Conservation (phyloP, 208 protist genomes). For the Trypanosoma avium region DNA sequence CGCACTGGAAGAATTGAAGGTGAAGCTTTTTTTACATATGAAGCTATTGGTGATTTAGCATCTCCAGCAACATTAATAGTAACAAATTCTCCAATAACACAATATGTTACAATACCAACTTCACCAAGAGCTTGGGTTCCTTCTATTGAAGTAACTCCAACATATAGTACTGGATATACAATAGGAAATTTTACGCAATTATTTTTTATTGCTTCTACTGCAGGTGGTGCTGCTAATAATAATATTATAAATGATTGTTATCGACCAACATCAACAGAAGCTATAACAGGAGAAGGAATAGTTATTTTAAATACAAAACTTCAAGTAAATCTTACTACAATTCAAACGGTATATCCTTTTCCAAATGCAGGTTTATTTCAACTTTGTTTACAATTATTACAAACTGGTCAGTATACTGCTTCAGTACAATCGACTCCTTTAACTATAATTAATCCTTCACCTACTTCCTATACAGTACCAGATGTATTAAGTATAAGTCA, state of each 20-base stretch:
- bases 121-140: slow-evolving; percentile 66
- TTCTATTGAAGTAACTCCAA: slow-evolving; percentile 41
- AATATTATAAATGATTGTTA: slow-evolving; percentile 76
- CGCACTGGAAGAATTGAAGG: slow-evolving; percentile 43
- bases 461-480: slow-evolving; percentile 75
- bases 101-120: slow-evolving; percentile 49
- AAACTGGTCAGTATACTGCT: slow-evolving; percentile 32
- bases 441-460: slow-evolving; percentile 55
- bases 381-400: slow-evolving; percentile 69
- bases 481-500: slow-evolving; percentile 36
- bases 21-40: slow-evolving; percentile 75
- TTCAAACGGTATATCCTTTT: slow-evolving; percentile 46
- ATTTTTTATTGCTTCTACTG: slow-evolving; percentile 72
- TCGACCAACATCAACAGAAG: slow-evolving; percentile 49
- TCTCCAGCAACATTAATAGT: slow-evolving; percentile 45
- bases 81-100: slow-evolving; percentile 42
- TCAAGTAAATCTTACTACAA: slow-evolving; percentile 41
- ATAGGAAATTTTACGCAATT: slow-evolving; percentile 39
- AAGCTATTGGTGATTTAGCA: slow-evolving; percentile 59
- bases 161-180: slow-evolving; percentile 25
- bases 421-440: slow-evolving; percentile 64
- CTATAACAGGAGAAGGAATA: slow-evolving; percentile 21
- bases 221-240: slow-evolving; percentile 14
- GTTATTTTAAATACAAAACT: slow-evolving; percentile 68
- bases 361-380: slow-evolving; percentile 47